A percentile compares a stretch with the other conserved stretches of the same genome.
Conservation (phyloP, 2,329 filamentous ascomycete genomes). For the Ambrosiella xylebori region DNA sequence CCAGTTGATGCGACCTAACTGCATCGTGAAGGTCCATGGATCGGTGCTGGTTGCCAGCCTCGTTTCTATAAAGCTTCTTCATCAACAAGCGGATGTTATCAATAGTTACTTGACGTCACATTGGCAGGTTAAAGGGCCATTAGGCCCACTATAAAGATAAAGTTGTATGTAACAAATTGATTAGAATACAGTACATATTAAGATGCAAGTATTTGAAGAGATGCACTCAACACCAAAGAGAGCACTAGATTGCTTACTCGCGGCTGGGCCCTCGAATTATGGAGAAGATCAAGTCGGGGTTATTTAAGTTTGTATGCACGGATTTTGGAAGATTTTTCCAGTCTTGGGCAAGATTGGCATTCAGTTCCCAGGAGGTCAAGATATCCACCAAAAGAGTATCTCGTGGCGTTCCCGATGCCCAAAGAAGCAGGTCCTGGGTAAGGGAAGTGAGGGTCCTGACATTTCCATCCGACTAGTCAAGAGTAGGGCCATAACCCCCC, state of each 20-base stretch:
- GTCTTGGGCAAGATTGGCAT: not conserved
- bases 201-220: no score
- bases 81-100: not conserved
- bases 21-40: no score
- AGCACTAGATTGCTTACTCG: no score
- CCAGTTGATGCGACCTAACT: no score
- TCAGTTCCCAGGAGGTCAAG: no score
- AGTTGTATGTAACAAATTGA: no score
- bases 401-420: not conserved
- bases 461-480: no score
- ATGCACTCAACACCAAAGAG: no score
- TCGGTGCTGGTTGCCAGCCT: not conserved
- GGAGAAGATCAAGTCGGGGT: no score
- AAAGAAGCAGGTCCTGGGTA: not conserved
- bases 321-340: not conserved
- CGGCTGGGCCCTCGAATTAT: no score
- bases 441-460: not conserved
- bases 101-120: not conserved
- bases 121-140: not conserved
- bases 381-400: not conserved
- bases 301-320: not conserved
- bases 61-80: not conserved
- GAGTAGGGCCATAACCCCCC: no score
- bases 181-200: no score
- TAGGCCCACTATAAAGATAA: not conserved